These are phyloP conservation scores for Boletus eberwhitei DNA, from an alignment of 768 basidiomycete species.

Conservation along the genomic window DNA sequence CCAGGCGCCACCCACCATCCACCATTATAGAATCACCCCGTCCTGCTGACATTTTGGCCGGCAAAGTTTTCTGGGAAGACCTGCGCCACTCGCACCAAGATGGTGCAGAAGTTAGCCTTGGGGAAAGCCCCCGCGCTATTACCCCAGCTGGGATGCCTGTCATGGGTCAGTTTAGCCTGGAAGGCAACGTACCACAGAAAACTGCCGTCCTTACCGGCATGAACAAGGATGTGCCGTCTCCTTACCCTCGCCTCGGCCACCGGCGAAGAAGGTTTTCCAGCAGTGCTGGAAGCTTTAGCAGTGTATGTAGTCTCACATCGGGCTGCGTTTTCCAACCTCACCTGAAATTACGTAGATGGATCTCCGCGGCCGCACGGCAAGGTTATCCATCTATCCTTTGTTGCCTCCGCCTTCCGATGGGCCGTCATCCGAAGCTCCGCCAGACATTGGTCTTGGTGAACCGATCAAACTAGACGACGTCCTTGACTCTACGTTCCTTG, in stretches of 20 bases:
- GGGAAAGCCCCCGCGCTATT: slow-evolving; percentile 19
- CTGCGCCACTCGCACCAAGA: slow-evolving; percentile 39
- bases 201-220: slow-evolving; percentile 28
- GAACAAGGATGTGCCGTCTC: slow-evolving; percentile 33
- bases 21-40: slow-evolving; percentile 43
- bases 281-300: slow-evolving; percentile 34
- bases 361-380: slow-evolving; percentile 31
- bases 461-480: slow-evolving; percentile 68
- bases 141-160: slow-evolving; percentile 24
- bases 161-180: slow-evolving; percentile 39
- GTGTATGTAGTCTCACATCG: slow-evolving; percentile 30
- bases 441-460: slow-evolving; percentile 43
- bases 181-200: slow-evolving; percentile 12
- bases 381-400: slow-evolving; percentile 33
- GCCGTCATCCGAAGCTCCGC: slow-evolving; percentile 29
- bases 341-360: slow-evolving; percentile 21
- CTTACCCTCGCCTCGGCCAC: slow-evolving; percentile 25
- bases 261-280: slow-evolving; percentile 27
- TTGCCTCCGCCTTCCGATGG: slow-evolving; percentile 37
- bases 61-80: slow-evolving; percentile 52
- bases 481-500: slow-evolving; percentile 69
- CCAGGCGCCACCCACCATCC: slow-evolving; percentile 31
- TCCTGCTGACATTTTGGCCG: slow-evolving; percentile 67
- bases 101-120: slow-evolving; percentile 33
- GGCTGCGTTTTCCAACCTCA: slow-evolving; percentile 8